Conservation (phyloP, 2,329 filamentous ascomycete species). For the Epichloe festucae region DNA sequence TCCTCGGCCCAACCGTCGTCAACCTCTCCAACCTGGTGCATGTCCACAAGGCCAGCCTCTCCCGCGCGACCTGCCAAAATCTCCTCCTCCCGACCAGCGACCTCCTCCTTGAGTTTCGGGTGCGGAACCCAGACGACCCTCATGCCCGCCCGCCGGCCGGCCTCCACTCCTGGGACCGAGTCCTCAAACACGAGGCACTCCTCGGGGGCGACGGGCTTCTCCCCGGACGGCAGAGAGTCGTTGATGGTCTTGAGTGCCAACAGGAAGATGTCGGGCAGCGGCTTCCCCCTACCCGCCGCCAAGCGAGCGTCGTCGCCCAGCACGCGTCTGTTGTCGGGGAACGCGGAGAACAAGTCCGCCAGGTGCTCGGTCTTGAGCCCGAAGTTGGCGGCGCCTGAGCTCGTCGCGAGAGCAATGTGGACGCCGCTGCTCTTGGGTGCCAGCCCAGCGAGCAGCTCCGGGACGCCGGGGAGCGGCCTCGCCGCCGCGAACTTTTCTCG, state of each 20-base stretch:
- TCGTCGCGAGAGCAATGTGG: slow-evolving; percentile 79
- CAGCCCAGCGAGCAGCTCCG: slow-evolving; percentile 46
- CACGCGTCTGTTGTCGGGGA: slow-evolving; percentile 58
- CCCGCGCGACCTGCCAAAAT: slow-evolving; percentile 75
- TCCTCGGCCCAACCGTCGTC: slow-evolving; percentile 51
- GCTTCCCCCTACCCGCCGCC: slow-evolving; percentile 74
- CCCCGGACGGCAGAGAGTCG: slow-evolving; percentile 50
- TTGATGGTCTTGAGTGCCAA: slow-evolving; percentile 80
- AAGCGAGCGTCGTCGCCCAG: slow-evolving; percentile 79
- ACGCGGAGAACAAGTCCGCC: slow-evolving; percentile 46
- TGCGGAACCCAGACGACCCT: slow-evolving; percentile 89
- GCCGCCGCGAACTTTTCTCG: slow-evolving; percentile 56
- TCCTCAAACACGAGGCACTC: slow-evolving; percentile 97
- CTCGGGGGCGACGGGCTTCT: slow-evolving; percentile 52
- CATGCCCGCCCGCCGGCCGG: slow-evolving; percentile 85
- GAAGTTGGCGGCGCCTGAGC: slow-evolving; percentile 60
- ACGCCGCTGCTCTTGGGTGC: slow-evolving; percentile 30
- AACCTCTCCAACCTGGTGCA: slow-evolving; percentile 42
- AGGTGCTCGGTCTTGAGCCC: slow-evolving; percentile 59
- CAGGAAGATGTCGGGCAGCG: slow-evolving; percentile 86
- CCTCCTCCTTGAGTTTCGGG: slow-evolving; percentile 62
- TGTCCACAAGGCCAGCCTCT: slow-evolving; percentile 43
- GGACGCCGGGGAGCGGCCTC: slow-evolving; percentile 69
- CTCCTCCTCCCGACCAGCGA: slow-evolving; percentile 60
- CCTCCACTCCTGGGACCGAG: slow-evolving; percentile 82